These are phyloP conservation scores for Infundibulicybe gibba DNA, from an alignment of 768 basidiomycete species.

Conservation along the genomic window DNA sequence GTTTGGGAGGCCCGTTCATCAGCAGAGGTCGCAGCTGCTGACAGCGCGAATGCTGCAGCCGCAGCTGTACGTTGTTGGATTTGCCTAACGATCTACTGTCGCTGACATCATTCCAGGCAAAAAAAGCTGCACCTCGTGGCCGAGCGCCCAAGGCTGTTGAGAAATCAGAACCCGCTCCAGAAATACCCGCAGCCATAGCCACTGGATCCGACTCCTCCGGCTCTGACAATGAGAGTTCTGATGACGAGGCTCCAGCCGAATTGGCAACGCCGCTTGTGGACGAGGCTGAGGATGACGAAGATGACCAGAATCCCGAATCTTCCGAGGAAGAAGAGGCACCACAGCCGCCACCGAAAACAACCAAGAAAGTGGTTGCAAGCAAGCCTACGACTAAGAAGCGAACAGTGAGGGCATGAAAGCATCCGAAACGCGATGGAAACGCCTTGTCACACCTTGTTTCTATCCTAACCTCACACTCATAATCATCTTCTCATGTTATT, in stretches of 20 bases:
- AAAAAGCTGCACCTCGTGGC: slow-evolving; percentile 15
- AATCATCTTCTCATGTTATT: background rate
- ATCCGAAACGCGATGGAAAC: background rate
- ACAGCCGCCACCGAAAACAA: slow-evolving; percentile 14
- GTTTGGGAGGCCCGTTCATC: slow-evolving; percentile 58
- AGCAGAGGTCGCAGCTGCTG: slow-evolving; percentile 44
- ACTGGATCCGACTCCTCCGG: too few relatives aligned
- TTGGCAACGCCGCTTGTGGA: background rate
- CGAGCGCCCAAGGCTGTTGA: slow-evolving; percentile 6
- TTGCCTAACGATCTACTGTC: background rate
- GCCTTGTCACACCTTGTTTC: slow-evolving; percentile 1
- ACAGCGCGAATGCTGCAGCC: slow-evolving; percentile 38
- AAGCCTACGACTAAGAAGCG: slow-evolving; percentile 15
- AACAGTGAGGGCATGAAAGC: slow-evolving; percentile 25
- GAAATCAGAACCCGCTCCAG: slow-evolving; percentile 11
- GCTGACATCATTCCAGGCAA: slow-evolving; percentile 10
- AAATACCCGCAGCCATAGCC: slow-evolving; percentile 19
- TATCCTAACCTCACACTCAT: background rate
- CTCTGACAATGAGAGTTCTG: slow-evolving; percentile 21
- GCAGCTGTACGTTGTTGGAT: slow-evolving; percentile 24
- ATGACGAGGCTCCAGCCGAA: slow-evolving; percentile 19
- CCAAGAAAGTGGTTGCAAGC: slow-evolving; percentile 11
- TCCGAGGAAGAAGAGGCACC: slow-evolving; percentile 30
- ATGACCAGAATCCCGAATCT: slow-evolving; percentile 12
- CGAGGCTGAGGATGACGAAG: slow-evolving; percentile 12